A percentile compares a stretch with the other conserved stretches of the same genome.
Evolutionary conservation across 768 basidiomycete genomes (phyloP).

Genomic region (Rhodocollybia butyracea): DNA sequence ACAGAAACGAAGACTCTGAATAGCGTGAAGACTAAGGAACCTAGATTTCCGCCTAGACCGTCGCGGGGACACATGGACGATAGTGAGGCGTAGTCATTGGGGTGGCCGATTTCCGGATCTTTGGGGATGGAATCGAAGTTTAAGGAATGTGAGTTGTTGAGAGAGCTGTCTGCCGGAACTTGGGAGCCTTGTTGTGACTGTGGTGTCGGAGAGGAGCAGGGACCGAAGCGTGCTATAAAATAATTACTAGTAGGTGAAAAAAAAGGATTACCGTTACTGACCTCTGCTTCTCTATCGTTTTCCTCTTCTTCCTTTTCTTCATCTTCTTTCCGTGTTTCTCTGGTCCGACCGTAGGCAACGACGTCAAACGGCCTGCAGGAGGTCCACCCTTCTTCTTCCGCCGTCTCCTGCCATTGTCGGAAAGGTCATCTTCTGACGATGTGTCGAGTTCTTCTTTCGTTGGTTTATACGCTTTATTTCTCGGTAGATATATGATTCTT

Average conservation of each 20-base stretch:
- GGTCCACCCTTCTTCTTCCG: slow-evolving; percentile 52
- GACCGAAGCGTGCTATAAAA: slow-evolving; percentile 27
- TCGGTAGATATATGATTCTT: too few relatives aligned
- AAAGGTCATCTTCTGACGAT: slow-evolving; percentile 44
- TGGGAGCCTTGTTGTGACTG: slow-evolving; percentile 33
- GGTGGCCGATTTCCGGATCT: slow-evolving; percentile 42
- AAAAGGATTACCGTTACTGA: slow-evolving; percentile 29
- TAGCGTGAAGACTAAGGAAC: slow-evolving; percentile 33
- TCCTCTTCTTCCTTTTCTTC: slow-evolving; percentile 51
- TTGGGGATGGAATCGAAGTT: slow-evolving; percentile 65
- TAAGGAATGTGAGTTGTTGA: slow-evolving; percentile 43
- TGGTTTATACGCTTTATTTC: too few relatives aligned
- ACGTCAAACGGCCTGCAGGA: slow-evolving; percentile 54
- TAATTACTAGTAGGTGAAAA: not conserved
- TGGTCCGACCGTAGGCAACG: slow-evolving; percentile 64
- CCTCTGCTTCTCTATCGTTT: slow-evolving; percentile 37
- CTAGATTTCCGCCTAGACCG: slow-evolving; percentile 40
- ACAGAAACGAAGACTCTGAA: too few relatives aligned
- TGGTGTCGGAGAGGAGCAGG: slow-evolving; percentile 38
- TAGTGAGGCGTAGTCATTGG: slow-evolving; percentile 9
- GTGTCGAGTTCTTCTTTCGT: slow-evolving; percentile 51
- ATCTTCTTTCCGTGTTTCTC: slow-evolving; percentile 57
- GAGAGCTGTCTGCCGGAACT: slow-evolving; percentile 33
- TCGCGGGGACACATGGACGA: not conserved
- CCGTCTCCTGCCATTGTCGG: slow-evolving; percentile 47